Conservation (phyloP, 2,329 filamentous ascomycete species). For the Beauveria pseudobassiana region DNA sequence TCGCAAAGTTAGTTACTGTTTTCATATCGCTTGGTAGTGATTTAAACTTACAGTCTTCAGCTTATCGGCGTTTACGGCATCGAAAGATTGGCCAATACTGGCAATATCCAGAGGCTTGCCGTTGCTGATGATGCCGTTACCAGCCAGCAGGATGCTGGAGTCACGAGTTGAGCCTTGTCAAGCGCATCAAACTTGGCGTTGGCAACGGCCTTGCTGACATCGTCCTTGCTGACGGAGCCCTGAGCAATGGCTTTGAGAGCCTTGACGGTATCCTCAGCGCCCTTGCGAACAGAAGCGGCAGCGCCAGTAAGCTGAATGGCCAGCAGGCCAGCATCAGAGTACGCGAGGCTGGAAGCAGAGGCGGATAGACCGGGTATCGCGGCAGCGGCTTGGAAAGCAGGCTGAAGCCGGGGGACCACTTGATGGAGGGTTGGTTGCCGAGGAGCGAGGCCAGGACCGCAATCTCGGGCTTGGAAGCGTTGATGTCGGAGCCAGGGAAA, state of each 20-base stretch:
- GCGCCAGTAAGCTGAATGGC: conserved; percentile 73
- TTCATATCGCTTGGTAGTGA: no score
- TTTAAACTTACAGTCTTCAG: conserved; percentile 68
- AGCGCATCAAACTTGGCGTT: conserved; percentile 90
- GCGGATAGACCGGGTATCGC: conserved; percentile 59
- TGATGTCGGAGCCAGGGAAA: conserved; percentile 82
- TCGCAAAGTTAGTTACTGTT: conserved; percentile 19
- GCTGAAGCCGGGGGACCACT: conserved; percentile 92
- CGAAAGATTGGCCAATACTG: conserved; percentile 69
- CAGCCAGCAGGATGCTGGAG: conserved; percentile 73
- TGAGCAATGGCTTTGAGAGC: conserved; percentile 73
- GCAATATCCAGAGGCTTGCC: conserved; percentile 79
- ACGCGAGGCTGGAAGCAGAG: conserved; percentile 69
- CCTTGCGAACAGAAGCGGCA: conserved; percentile 63
- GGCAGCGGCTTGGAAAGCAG: conserved; percentile 73
- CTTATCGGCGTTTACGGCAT: conserved; percentile 74
- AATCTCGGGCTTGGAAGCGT: conserved; percentile 81
- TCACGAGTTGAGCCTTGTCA: conserved; percentile 72
- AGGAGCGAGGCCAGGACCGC: conserved; percentile 82
- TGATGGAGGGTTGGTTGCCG: conserved; percentile 84
- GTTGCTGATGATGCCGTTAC: conserved; percentile 73
- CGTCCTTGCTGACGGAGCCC: conserved; percentile 71
- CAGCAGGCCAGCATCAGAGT: conserved; percentile 91
- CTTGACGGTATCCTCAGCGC: conserved; percentile 70
- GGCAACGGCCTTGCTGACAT: conserved; percentile 84